These are phyloP conservation scores for Lachnellula subtilissima DNA, from an alignment of 2,329 filamentous ascomycete genomes.

Conservation along the genomic window DNA sequence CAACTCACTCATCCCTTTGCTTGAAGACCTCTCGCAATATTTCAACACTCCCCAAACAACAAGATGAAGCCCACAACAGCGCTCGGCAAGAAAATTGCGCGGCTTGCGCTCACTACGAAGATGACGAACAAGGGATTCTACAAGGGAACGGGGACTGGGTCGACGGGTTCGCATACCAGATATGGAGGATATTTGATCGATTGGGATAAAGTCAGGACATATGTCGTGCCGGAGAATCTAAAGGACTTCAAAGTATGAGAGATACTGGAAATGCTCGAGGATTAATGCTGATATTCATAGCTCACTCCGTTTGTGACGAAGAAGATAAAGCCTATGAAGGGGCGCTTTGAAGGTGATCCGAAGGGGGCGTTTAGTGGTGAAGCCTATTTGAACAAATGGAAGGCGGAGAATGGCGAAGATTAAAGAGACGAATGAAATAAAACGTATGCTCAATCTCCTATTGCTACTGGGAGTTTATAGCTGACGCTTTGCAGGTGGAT, in stretches of 20 bases:
- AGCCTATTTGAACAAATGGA: constrained; percentile 62
- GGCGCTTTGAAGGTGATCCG: constrained; percentile 47
- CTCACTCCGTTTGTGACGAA: constrained; percentile 74
- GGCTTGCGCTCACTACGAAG: constrained; percentile 83
- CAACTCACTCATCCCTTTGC: neutral
- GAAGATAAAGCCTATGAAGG: constrained; percentile 48
- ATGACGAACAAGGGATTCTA: constrained; percentile 92
- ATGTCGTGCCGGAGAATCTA: constrained; percentile 69
- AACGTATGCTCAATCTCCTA: neutral
- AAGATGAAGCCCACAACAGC: constrained; percentile 62
- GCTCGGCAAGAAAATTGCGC: constrained; percentile 65
- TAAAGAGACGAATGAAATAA: constrained; percentile 18
- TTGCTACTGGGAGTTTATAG: neutral
- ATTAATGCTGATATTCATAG: constrained; percentile 40
- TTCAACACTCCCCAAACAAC: neutral
- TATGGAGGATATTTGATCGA: constrained; percentile 81
- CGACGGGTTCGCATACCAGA: constrained; percentile 80
- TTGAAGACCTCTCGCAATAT: neutral
- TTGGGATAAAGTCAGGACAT: constrained; percentile 84
- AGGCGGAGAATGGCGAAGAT: constrained; percentile 56
- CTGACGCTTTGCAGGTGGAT: neutral
- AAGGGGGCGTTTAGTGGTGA: constrained; percentile 57
- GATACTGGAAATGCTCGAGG: neutral
- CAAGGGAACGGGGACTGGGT: constrained; percentile 88
- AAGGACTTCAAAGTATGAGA: constrained; percentile 64